Conservation (phyloP, 2,329 filamentous ascomycete species). For the Onygenales sp. region DNA sequence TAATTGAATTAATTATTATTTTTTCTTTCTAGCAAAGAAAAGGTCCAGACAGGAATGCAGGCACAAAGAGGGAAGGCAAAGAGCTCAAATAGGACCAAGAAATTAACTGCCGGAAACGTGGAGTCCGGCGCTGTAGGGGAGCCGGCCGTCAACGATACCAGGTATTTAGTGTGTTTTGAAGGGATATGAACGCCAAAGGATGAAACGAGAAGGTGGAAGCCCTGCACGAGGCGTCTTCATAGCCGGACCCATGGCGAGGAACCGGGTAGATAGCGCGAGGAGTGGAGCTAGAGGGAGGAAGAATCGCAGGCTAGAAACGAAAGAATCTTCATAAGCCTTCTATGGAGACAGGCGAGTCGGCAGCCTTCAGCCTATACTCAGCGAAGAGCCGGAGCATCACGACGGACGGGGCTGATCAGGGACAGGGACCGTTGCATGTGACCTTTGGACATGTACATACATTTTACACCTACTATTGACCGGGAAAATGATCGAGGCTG, state of each 20-base stretch:
- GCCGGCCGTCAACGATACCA: not conserved
- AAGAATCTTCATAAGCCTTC: slow-evolving; percentile 1
- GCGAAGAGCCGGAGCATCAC: too few species aligned
- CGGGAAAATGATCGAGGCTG: not conserved
- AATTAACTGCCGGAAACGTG: not conserved
- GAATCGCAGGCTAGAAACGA: slow-evolving; percentile 2
- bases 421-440: not conserved
- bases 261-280: slow-evolving; percentile 1
- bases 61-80: not conserved
- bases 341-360: not conserved
- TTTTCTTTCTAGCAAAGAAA: not conserved
- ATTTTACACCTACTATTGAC: not conserved
- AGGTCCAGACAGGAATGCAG: not conserved
- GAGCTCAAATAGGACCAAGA: slow-evolving; percentile 1
- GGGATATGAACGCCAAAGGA: not conserved
- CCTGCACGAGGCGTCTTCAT: not conserved
- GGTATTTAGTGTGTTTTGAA: not conserved
- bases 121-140: not conserved
- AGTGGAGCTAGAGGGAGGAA: not conserved
- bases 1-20: not conserved
- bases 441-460: not conserved
- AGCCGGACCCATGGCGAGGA: not conserved
- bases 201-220: slow-evolving; percentile 2
- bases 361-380: not conserved
- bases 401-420: not conserved